Base-by-base conservation (phyloP, 176 grass and related monocot genomes). In the Chloris gayana region DNA sequence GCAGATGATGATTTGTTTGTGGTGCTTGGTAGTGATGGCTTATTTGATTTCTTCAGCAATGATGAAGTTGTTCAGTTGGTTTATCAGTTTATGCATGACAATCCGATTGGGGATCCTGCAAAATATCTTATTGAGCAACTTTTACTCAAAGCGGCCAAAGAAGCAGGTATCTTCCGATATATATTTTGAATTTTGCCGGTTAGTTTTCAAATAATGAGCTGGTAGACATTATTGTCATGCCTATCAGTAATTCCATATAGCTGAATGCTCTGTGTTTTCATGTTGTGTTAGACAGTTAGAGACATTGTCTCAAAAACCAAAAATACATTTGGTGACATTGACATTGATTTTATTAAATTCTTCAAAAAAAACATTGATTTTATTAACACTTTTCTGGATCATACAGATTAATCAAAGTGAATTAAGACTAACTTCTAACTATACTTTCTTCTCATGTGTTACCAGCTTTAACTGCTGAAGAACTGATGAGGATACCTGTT, bases 41-140 rank as follows among this genome's bases (percentile, higher is more conserved):
- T 99, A 65, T 99, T 96, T 62, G 97, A 99, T 88, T 99, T 99
- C 82, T 96, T 96, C 75, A 84, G 72, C 46, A 99, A 96, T 25
- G 80, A 95, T 83, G 88, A 99, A 84, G 88, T 99, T 84, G 93
- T 96, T 70, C 73, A 75, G 51, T 78, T 96, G 58, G 97, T 93
- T 91, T 85, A 93, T 84, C 82, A 90, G 67, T 99, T 88, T 87
- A 93, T 96, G 27, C 75, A 93, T 69, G 85, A 93, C 37, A 93
- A 84, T 84, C 88, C 93, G 33, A 80, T 39, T 60, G 90, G 91
- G 24, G 90, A 99, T 87, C 97, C 97, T 76, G 97, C 97, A 82
- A 99, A 99, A 47, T 91, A 89, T 81, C 83, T 99, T 39, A 91
- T 99, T 2, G 93, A 93, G 65, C 86, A 99, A 44, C 88, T 99